A percentile compares a stretch with the other conserved stretches of the same genome.
Evolutionary conservation across 2,329 filamentous ascomycete species (phyloP).

Genomic region (Stachybotrys chlorohalonatus): DNA sequence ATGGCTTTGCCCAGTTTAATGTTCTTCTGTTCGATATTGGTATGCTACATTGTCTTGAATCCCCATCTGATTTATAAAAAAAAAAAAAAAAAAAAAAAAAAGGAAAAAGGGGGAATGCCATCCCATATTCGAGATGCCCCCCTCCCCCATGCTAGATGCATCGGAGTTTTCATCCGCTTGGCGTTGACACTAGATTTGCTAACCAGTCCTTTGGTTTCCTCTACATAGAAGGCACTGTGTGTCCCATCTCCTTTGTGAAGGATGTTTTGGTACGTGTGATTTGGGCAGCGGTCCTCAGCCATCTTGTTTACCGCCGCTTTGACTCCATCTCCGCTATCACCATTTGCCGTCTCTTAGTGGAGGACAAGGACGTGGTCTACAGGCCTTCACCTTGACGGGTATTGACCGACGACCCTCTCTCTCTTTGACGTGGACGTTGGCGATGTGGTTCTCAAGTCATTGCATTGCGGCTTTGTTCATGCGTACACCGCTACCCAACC

Average conservation of each 20-base stretch:
- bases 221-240: constrained; percentile 65
- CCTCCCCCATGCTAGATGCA: too few relatives aligned
- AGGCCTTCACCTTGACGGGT: too few relatives aligned
- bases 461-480: neutral
- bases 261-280: constrained; percentile 62
- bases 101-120: too few relatives aligned
- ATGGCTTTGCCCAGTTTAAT: constrained; percentile 18
- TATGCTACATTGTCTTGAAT: constrained; percentile 9
- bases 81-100: too few relatives aligned
- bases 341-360: neutral
- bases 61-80: neutral
- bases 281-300: neutral
- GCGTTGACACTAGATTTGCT: too few relatives aligned
- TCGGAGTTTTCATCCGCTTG: too few relatives aligned
- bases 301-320: neutral
- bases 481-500: neutral
- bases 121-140: too few relatives aligned
- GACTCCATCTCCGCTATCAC: neutral
- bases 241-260: constrained; percentile 77
- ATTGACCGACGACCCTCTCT: neutral
- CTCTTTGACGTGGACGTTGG: neutral
- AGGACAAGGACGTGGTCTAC: too few relatives aligned
- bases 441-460: neutral
- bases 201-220: neutral
- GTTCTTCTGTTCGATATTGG: constrained; percentile 28